Base-by-base conservation (phyloP, 2,329 filamentous ascomycete genomes). In the Ascochyta lentis region DNA sequence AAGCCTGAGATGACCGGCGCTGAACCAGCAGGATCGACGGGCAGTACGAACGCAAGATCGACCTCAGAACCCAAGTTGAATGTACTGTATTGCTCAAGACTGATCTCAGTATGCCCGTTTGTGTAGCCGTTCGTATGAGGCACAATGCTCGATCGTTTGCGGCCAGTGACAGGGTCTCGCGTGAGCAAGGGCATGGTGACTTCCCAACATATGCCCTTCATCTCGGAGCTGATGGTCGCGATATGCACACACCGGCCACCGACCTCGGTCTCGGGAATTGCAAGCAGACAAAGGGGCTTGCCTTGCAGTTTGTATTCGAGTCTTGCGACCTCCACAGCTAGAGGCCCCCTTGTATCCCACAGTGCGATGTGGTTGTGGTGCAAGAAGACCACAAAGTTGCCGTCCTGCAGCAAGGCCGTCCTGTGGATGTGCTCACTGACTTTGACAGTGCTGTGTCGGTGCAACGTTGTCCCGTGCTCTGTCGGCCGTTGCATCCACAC, bases 21-120 rank as follows among this genome's bases (percentile, higher is more conserved):
- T 10, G 89, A 87, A 1, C 92, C 93, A 1, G 92, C 92, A 46
- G 92, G 92, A 67, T 96, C 93, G 42, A 96, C 91, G 0, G 92
- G 91, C 9, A 96, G 79, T 16, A 96, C 80, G 60, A 84, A 84
- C 4, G 78, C 77, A 22, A 85, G 73, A 53, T 83, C 80, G 50
- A 83, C 79, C 6, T 80, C 74, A 33, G 80, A 65, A 0, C 86
- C 83, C 3, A 96, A 79, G 49, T 87, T 80, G 69, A 96, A 95
- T 1, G 77, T 83, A 68, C 86, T 91, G 60, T 92, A 91, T 61
- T 92, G 84, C 13, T 77, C 74, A 31, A 95, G 79, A 0, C 80
- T 78, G 37, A 81, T 78, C 3, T 69, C 62, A 9, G 58, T 40
- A 43, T 68, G 47, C 2, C 70, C 67, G 24, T 76, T 75, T 2